Base-by-base conservation (phyloP, 805 yeast genomes). In the Saccharomycopsis selenospora region DNA sequence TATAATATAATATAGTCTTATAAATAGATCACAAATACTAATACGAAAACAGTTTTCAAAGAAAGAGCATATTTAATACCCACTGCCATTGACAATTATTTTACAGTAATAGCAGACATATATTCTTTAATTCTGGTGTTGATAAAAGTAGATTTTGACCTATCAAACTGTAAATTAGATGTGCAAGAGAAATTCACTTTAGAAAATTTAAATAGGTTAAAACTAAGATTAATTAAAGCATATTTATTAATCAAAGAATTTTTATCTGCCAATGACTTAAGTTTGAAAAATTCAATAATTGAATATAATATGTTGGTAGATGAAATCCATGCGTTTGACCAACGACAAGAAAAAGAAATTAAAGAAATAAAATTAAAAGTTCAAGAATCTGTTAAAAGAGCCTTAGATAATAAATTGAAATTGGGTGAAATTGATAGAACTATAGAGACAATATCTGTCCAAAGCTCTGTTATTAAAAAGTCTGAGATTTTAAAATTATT, bases 31-130 rank as follows among this genome's bases (percentile, higher is more conserved):
- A n/a, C n/a, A n/a, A n/a, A n/a, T n/a, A n/a, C n/a, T n/a, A n/a
- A n/a, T n/a, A n/a, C n/a, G n/a, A n/a, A n/a, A n/a, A n/a, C 44
- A 33, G 46, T 48, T 6, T 28, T 48, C 4, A 23, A 17, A n/a
- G 51, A 48, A 18, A 43, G 51, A 48, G 33, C 28, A n/a, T 29
- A 44, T 41, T 40, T 40, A 40, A 29, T 38, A 24, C 51, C 51
- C n/a, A 45, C 36, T 14, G 44, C 47, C 18, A 43, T 48, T 18
- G 47, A 48, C 40, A 44, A 45, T 20, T 48, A 48, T 41, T 25
- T 48, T 18, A 25, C 28, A n/a, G 38, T 40, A 8, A 36, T 40
- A 7, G 22, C 47, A 13, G 46, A 49, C 17, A 40, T 46, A 18
- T 22, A 36, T 17, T 20, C 42, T n/a, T 22, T 49, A 3, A 36